These are phyloP conservation scores for Hyparrhenia diplandra DNA, from an alignment of 176 grass and related monocot genomes.

Conservation along the genomic window DNA sequence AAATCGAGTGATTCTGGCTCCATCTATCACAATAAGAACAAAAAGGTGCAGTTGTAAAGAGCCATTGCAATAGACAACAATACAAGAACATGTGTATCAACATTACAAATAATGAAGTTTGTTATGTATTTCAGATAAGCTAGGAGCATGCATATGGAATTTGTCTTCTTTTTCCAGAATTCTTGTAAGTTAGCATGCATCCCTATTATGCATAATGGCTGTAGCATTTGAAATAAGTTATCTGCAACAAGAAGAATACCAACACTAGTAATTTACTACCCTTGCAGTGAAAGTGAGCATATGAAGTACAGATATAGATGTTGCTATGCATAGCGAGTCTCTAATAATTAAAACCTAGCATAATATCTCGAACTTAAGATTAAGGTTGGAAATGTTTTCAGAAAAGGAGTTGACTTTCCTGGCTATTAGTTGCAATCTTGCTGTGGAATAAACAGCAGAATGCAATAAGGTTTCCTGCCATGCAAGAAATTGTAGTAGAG, in stretches of 20 bases:
- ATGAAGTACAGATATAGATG: background rate
- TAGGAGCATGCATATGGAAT: background rate
- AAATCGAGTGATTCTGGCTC: constrained; percentile 31
- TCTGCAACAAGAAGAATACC: constrained; percentile 1
- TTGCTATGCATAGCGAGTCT: background rate
- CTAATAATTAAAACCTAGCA: background rate
- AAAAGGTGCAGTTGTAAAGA: constrained; percentile 3
- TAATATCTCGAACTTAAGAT: background rate
- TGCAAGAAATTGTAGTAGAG: constrained; percentile 17
- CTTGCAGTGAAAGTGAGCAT: background rate
- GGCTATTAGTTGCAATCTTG: constrained; percentile 19
- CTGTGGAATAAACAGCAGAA: constrained; percentile 15
- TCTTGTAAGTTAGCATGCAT: constrained; percentile 7
- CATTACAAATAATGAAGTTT: constrained; percentile 16
- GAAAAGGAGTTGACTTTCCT: background rate
- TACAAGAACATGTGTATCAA: constrained; percentile 10
- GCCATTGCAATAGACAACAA: constrained; percentile 4
- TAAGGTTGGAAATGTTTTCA: background rate
- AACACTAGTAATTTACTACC: background rate
- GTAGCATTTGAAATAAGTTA: background rate
- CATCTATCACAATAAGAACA: constrained; percentile 36
- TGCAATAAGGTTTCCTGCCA: constrained; percentile 11
- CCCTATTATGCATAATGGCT: background rate
- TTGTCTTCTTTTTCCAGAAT: background rate
- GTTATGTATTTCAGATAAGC: constrained; percentile 4